Base-by-base conservation (phyloP, 2,329 filamentous ascomycete genomes). In the Fusarium tupiense region DNA sequence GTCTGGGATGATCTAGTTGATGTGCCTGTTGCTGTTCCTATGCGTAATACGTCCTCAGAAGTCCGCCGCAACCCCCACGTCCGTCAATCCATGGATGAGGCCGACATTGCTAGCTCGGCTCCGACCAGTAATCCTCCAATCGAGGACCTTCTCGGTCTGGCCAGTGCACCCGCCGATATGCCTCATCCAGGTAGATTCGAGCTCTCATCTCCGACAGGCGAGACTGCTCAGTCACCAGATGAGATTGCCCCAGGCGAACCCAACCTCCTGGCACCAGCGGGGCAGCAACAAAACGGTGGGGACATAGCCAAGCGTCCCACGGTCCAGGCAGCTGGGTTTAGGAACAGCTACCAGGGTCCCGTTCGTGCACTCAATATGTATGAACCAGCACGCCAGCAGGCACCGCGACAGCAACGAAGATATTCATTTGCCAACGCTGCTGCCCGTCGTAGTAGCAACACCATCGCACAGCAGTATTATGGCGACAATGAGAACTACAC, bases 1-100 rank as follows among this genome's bases (percentile, higher is more conserved):
- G 96, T 99, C 19, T 99, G 96, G 96, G 96, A 99, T 80, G 96
- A 99, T 80, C 86, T 98, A 29, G 96, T 99, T 29, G 96, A 99
- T 78, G 93, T 99, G 22, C 96, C 96, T 5, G 92, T 98, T 56
- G 96, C 95, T 6, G 94, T 98, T 38, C 96, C 96, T 31, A 92
- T 99, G 87, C 91, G 94, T 57, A 90, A 90, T 14, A 93, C 95
- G 13, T 96, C 94, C 9, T 91, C 91, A n/a, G 96, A 98, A 79
- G 92, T 94, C 86, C 91, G 92, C 67, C 90, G 93, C 61, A 91
- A 90, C 75, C 72, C 88, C 88, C 57, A 83, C 82, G 60, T 86
- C 85, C 77, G 82, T 22, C 81, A 79, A 64, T 87, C 82, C 78
- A 89, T 86, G 81, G 91, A 97, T 72, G 96, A 98, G 77, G 95